phyloP scores from a whole-genome alignment of 1,284 basidiomycete species.

The Cryptococcus floricola region DNA sequence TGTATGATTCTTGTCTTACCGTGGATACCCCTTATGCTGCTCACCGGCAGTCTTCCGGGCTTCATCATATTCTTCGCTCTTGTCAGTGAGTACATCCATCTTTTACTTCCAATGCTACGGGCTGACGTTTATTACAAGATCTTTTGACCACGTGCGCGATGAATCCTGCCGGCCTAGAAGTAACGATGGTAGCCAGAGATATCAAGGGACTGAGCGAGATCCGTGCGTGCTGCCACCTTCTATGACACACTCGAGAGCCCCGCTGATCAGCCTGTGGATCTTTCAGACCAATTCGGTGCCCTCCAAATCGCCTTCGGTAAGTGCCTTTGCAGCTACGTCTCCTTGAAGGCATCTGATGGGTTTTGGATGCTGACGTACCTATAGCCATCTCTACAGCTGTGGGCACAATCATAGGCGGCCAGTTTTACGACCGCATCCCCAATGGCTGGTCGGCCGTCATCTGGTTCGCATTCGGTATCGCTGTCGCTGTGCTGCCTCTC shows the following conservation, averaged over 20 bases:
- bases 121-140: slow-evolving; percentile 3
- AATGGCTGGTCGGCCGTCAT: slow-evolving; percentile 37
- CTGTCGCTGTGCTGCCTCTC: slow-evolving; percentile 6
- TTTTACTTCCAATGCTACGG: too few species aligned
- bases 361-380: neutral
- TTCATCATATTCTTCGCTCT: slow-evolving; percentile 53
- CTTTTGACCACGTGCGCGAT: slow-evolving; percentile 20
- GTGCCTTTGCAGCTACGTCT: neutral
- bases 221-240: slow-evolving; percentile 13
- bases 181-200: slow-evolving; percentile 24
- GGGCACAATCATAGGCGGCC: slow-evolving; percentile 40
- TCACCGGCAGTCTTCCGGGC: slow-evolving; percentile 56
- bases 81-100: slow-evolving; percentile 8
- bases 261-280: neutral
- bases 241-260: neutral
- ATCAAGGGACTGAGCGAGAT: slow-evolving; percentile 42
- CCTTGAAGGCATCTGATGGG: neutral
- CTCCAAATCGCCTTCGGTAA: slow-evolving; percentile 43
- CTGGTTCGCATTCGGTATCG: slow-evolving; percentile 26
- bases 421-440: slow-evolving; percentile 37
- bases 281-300: slow-evolving; percentile 38
- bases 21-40: slow-evolving; percentile 61
- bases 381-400: slow-evolving; percentile 31
- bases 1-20: slow-evolving; percentile 60
- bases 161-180: slow-evolving; percentile 27